These are phyloP conservation scores for Pyrenula aspistea DNA, from an alignment of 495 filamentous ascomycete genomes.

Conservation along the genomic window DNA sequence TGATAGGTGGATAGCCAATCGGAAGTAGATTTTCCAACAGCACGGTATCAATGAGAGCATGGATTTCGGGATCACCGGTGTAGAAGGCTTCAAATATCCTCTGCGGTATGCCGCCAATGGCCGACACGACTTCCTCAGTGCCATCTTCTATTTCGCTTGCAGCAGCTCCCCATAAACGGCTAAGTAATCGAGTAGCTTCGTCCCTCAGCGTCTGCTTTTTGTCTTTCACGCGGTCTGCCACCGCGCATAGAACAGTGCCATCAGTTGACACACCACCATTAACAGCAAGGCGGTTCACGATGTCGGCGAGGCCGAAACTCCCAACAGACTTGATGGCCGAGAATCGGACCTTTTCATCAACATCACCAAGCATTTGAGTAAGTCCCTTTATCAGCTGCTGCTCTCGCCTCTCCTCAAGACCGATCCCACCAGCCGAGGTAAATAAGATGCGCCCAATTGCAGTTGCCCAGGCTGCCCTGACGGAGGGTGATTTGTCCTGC, in stretches of 20 bases:
- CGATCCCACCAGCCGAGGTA: constrained; percentile 79
- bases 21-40: constrained; percentile 78
- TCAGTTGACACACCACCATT: constrained; percentile 57
- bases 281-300: constrained; percentile 68
- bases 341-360: constrained; percentile 81
- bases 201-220: constrained; percentile 67
- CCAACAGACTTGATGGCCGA: constrained; percentile 75
- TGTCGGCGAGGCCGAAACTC: constrained; percentile 60
- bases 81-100: constrained; percentile 83
- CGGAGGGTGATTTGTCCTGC: constrained; percentile 69
- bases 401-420: constrained; percentile 68
- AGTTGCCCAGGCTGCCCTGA: constrained; percentile 76
- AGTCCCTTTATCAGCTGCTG: constrained; percentile 57
- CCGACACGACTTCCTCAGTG: constrained; percentile 57
- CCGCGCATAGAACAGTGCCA: constrained; percentile 59
- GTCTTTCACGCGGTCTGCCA: constrained; percentile 85
- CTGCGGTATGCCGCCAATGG: constrained; percentile 68
- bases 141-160: constrained; percentile 75
- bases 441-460: constrained; percentile 68
- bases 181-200: constrained; percentile 74
- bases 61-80: constrained; percentile 80
- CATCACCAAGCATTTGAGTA: constrained; percentile 69
- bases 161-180: constrained; percentile 83
- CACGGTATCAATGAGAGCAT: constrained; percentile 72
- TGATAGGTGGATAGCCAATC: constrained; percentile 70